Percentiles rank a stretch among this genome's conserved stretches.
Evolutionary conservation across 495 filamentous ascomycete species (phyloP).

Genomic region (Trichoderma orchidacearum): DNA sequence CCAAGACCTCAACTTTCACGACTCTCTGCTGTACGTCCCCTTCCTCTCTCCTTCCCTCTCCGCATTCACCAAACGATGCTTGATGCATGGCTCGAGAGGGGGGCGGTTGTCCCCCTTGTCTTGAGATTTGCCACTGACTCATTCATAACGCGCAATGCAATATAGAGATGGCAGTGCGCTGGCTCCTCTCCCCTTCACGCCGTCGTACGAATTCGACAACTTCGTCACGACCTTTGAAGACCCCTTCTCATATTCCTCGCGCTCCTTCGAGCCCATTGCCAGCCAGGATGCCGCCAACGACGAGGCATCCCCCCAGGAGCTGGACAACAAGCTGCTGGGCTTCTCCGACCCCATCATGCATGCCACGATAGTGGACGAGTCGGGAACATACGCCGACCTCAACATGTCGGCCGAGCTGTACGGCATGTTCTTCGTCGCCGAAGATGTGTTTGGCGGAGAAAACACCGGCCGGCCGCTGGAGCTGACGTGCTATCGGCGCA

Average conservation of each 20-base stretch:
- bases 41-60: background rate
- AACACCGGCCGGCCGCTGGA: slow-evolving; percentile 51
- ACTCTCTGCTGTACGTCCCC: slow-evolving; percentile 27
- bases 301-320: slow-evolving; percentile 21
- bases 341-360: slow-evolving; percentile 60
- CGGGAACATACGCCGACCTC: slow-evolving; percentile 35
- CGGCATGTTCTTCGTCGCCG: slow-evolving; percentile 92
- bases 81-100: background rate
- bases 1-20: slow-evolving; percentile 29
- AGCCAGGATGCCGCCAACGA: slow-evolving; percentile 28
- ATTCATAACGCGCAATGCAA: background rate
- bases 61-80: too few species aligned
- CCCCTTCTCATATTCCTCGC: slow-evolving; percentile 42
- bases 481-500: slow-evolving; percentile 83
- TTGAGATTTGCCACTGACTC: background rate
- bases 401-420: slow-evolving; percentile 72
- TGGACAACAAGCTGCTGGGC: slow-evolving; percentile 41
- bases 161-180: slow-evolving; percentile 27
- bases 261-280: slow-evolving; percentile 33
- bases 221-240: slow-evolving; percentile 52
- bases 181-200: slow-evolving; percentile 36
- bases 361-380: slow-evolving; percentile 36
- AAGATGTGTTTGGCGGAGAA: slow-evolving; percentile 42
- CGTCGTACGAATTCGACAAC: slow-evolving; percentile 40
- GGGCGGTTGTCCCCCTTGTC: background rate